phyloP scores from a whole-genome alignment of 352 stramenopile genomes.

The Phytophthora lateralis region DNA sequence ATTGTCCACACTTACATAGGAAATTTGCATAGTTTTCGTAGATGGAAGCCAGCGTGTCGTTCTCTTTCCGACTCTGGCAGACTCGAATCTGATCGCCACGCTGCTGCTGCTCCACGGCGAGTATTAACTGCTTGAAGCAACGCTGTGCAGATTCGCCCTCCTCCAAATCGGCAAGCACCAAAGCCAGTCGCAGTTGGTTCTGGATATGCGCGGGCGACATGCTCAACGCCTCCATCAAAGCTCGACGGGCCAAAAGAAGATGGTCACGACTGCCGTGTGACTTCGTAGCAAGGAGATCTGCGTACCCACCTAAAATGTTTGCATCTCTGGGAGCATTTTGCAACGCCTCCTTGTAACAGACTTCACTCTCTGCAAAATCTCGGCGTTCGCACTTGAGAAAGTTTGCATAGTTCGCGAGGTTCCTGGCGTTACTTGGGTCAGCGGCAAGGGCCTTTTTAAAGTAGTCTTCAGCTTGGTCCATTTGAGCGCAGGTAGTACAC shows the following conservation, averaged over 20 bases:
- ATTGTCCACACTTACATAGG: slow-evolving; percentile 18
- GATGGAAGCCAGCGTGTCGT: slow-evolving; percentile 3
- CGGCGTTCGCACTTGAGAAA: slow-evolving; percentile 36
- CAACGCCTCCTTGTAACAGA: slow-evolving; percentile 36
- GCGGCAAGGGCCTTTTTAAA: slow-evolving; percentile 35
- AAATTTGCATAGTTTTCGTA: slow-evolving; percentile 27
- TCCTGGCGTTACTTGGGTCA: slow-evolving; percentile 24
- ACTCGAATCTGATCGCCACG: neutral
- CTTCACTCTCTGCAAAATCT: slow-evolving; percentile 35
- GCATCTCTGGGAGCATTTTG: slow-evolving; percentile 26
- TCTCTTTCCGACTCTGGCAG: neutral
- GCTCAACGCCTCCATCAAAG: slow-evolving; percentile 31
- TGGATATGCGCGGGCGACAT: slow-evolving; percentile 21
- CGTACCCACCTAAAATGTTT: slow-evolving; percentile 37
- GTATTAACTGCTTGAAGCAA: slow-evolving; percentile 19
- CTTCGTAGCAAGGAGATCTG: slow-evolving; percentile 27
- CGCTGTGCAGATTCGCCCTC: slow-evolving; percentile 11
- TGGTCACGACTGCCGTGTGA: neutral
- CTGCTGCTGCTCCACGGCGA: neutral
- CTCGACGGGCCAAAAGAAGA: slow-evolving; percentile 14
- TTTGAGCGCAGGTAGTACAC: slow-evolving; percentile 20
- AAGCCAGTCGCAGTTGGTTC: slow-evolving; percentile 30
- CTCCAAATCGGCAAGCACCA: slow-evolving; percentile 15
- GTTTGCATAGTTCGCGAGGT: slow-evolving; percentile 38
- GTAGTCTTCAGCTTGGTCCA: slow-evolving; percentile 23